Conservation (phyloP, 306 rosid genomes). For the cucumber (Cucumis sativus) region Cucumber_9930_V3 NC_026657.2:33722001-33722500, state of each 20-base stretch:
- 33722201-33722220: constrained; percentile 6
- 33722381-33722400: background rate
- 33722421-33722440: background rate
- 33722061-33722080: background rate
- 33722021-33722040: background rate
- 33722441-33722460: background rate
- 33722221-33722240: constrained; percentile 98
- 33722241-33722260: constrained; percentile 98
- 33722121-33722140: background rate
- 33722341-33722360: background rate
- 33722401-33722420: background rate
- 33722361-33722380: background rate
- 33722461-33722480: background rate
- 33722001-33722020: constrained; percentile 13
- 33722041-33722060: background rate
- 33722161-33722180: background rate
- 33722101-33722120: background rate
- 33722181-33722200: background rate
- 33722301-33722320: constrained; percentile 19
- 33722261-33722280: constrained; percentile 94
- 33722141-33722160: background rate
- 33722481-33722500: background rate
- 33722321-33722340: background rate
- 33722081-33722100: background rate
- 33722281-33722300: constrained; percentile 83